A percentile compares a stretch with the other conserved stretches of the same genome.
These are phyloP conservation scores for Solanum hybrid DNA, from an alignment of 305 asterid species.

Conservation along the genomic window DNA sequence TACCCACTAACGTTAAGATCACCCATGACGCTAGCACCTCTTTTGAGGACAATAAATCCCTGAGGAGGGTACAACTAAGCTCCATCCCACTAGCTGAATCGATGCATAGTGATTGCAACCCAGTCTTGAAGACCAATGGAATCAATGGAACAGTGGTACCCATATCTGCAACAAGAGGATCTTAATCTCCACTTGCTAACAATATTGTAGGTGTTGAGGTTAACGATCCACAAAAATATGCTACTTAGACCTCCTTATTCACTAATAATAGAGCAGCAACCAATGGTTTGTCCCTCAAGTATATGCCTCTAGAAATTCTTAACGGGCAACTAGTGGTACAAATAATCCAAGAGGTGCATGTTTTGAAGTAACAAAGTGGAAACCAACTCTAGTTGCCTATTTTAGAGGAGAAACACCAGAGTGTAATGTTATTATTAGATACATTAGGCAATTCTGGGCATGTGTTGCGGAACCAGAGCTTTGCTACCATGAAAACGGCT, in stretches of 20 bases:
- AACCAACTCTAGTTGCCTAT: neutral
- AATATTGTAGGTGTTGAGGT: neutral
- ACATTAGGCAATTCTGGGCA: neutral
- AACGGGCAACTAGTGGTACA: neutral
- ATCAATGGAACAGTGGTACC: no score
- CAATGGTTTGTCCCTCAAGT: neutral
- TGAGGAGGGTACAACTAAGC: neutral
- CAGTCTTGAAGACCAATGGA: no score
- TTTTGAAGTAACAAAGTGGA: neutral
- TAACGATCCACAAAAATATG: neutral
- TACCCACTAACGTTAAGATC: no score
- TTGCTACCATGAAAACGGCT: neutral
- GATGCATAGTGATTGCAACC: neutral
- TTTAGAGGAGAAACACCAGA: neutral
- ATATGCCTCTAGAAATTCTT: neutral
- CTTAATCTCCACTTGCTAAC: no score
- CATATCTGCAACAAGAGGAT: neutral
- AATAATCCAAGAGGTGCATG: neutral
- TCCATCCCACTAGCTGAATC: neutral
- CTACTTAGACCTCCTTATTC: neutral
- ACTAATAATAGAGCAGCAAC: neutral
- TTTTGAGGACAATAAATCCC: no score
- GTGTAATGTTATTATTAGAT: neutral
- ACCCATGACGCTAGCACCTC: neutral
- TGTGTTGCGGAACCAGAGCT: neutral